Conservation (phyloP, 2,329 filamentous ascomycete species). For the Botrytis tulipae region DNA sequence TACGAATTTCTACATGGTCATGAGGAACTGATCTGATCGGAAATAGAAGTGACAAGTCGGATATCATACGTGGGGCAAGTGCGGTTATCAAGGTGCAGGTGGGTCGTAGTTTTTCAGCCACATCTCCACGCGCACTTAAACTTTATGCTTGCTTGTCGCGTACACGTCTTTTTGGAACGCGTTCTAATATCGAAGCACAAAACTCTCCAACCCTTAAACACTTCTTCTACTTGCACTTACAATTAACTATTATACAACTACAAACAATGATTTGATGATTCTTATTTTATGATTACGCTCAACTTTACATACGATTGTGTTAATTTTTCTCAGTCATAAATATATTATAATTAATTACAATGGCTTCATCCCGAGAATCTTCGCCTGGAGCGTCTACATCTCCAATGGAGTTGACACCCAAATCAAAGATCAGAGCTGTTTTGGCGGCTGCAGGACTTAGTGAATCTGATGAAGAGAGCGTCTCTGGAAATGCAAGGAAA, state of each 20-base stretch:
- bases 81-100: constrained; percentile 1
- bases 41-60: constrained; percentile 1
- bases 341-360: constrained; percentile 34
- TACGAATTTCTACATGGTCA: constrained; percentile 13
- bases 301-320: neutral
- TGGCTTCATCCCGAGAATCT: constrained; percentile 51
- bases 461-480: constrained; percentile 44
- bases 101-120: constrained; percentile 22
- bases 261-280: constrained; percentile 20
- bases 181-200: constrained; percentile 7
- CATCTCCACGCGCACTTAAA: constrained; percentile 8
- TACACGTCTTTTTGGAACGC: constrained; percentile 5
- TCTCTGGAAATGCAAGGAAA: constrained; percentile 27
- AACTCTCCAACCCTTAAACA: neutral
- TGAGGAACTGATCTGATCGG: neutral
- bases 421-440: constrained; percentile 55
- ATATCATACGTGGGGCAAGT: neutral
- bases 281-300: constrained; percentile 19
- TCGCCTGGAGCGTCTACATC: constrained; percentile 48
- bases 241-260: constrained; percentile 2
- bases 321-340: neutral
- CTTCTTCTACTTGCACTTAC: neutral
- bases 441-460: constrained; percentile 51
- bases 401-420: constrained; percentile 46
- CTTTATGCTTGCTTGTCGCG: constrained; percentile 17